A percentile compares a stretch with the other conserved stretches of the same genome.
Conservation (phyloP, 345 rosid genomes). For the Salix brachista region DNA sequence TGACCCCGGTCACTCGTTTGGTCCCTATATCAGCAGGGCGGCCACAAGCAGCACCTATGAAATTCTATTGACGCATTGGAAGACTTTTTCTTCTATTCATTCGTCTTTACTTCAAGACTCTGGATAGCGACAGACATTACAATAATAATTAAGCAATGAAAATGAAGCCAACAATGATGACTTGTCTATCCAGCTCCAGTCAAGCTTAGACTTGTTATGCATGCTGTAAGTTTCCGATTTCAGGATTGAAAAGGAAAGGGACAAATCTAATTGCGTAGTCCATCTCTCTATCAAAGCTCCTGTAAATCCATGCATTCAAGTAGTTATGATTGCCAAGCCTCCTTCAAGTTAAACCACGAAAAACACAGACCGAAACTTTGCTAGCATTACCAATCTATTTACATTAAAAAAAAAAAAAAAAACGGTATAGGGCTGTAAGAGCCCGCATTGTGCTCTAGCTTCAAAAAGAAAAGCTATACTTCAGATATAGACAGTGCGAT, state of each 20-base stretch:
- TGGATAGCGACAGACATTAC: not conserved
- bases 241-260: not conserved
- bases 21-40: constrained; percentile 71
- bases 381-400: no score
- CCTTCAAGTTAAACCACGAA: not conserved
- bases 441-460: no score
- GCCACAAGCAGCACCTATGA: constrained; percentile 87
- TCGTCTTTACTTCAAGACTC: not conserved
- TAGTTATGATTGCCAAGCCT: no score
- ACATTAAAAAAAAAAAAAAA: no score
- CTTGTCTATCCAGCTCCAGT: not conserved
- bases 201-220: not conserved
- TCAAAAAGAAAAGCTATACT: no score
- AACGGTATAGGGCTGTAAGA: no score
- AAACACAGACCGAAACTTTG: not conserved
- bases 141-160: not conserved
- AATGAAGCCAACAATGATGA: not conserved
- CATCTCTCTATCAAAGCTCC: not conserved
- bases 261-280: not conserved
- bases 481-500: no score
- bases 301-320: no score
- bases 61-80: not conserved
- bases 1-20: constrained; percentile 6
- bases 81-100: not conserved
- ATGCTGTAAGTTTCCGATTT: not conserved